phyloP scores from a whole-genome alignment of 345 rosid genomes.

The Erucastrum elatum region DNA sequence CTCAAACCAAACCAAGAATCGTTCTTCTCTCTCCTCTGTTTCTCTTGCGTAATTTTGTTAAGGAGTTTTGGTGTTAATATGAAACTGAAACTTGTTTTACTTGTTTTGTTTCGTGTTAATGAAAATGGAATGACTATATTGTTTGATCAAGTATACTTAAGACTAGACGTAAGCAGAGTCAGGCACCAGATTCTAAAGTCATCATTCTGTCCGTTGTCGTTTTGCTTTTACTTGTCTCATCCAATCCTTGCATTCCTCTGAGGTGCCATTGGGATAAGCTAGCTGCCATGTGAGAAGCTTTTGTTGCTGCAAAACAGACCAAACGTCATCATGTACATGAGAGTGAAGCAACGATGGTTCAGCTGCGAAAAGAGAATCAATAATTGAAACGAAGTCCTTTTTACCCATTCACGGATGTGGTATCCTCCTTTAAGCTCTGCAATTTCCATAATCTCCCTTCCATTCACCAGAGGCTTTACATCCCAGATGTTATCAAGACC shows the following conservation, averaged over 20 bases:
- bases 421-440: slow-evolving; percentile 84
- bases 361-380: neutral
- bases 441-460: slow-evolving; percentile 75
- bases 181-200: slow-evolving; percentile 3
- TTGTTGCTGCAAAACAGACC: slow-evolving; percentile 61
- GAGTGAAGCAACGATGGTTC: neutral
- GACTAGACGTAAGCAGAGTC: neutral
- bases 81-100: slow-evolving; percentile 18
- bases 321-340: neutral
- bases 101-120: neutral
- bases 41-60: neutral
- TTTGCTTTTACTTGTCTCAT: slow-evolving; percentile 69
- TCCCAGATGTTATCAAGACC: slow-evolving; percentile 86
- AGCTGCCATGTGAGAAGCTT: slow-evolving; percentile 82
- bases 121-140: neutral
- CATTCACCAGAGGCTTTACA: slow-evolving; percentile 74
- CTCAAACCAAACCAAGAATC: slow-evolving; percentile 16
- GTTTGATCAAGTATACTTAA: neutral
- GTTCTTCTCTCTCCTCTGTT: neutral
- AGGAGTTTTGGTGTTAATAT: slow-evolving; percentile 29
- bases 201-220: slow-evolving; percentile 51
- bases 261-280: slow-evolving; percentile 62
- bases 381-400: slow-evolving; percentile 26
- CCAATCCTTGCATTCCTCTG: slow-evolving; percentile 89
- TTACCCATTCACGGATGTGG: slow-evolving; percentile 81